A percentile compares a stretch with the other conserved stretches of the same genome.
Evolutionary conservation across 2,329 filamentous ascomycete genomes (phyloP).

Genomic region (Penicillium paneum): DNA sequence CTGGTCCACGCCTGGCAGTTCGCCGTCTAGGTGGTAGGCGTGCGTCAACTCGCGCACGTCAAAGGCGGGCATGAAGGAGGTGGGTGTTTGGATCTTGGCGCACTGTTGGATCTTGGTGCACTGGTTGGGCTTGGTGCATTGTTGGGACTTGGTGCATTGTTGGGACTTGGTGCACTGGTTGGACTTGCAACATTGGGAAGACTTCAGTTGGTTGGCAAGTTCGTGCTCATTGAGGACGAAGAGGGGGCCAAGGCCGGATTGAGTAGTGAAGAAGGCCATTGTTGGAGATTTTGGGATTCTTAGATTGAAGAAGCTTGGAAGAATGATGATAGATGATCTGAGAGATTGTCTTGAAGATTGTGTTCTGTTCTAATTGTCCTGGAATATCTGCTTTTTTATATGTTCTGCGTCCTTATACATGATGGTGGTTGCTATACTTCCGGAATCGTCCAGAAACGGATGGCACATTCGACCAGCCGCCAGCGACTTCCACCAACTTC

Average conservation of each 20-base stretch:
- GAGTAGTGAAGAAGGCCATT: slow-evolving; percentile 43
- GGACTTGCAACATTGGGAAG: slow-evolving; percentile 12
- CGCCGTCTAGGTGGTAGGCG: slow-evolving; percentile 45
- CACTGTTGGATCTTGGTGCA: too few relatives aligned
- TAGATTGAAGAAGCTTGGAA: slow-evolving; percentile 6
- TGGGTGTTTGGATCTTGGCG: slow-evolving; percentile 11
- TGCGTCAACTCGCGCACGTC: slow-evolving; percentile 45
- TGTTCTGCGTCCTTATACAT: not conserved
- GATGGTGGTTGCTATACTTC: slow-evolving; percentile 5
- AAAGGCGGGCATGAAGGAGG: slow-evolving; percentile 41
- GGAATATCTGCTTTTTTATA: slow-evolving; percentile 4
- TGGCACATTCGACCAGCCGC: slow-evolving; percentile 15
- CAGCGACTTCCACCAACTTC: slow-evolving; percentile 14
- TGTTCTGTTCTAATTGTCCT: not conserved
- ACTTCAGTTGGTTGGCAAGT: slow-evolving; percentile 28
- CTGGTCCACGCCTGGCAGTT: slow-evolving; percentile 45
- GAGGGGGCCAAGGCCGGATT: slow-evolving; percentile 40
- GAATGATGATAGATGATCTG: slow-evolving; percentile 1
- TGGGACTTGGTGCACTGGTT: not conserved
- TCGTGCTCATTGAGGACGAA: slow-evolving; percentile 46
- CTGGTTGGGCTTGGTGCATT: too few relatives aligned
- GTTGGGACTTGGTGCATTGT: too few relatives aligned
- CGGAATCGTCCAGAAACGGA: slow-evolving; percentile 20
- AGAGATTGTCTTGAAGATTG: slow-evolving; percentile 1
- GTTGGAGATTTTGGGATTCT: slow-evolving; percentile 9